Evolutionary conservation across 306 rosid species (phyloP), one percentile per base, ranked within the genome.

Genomic region (Lathyrus oleraceus): DNA sequence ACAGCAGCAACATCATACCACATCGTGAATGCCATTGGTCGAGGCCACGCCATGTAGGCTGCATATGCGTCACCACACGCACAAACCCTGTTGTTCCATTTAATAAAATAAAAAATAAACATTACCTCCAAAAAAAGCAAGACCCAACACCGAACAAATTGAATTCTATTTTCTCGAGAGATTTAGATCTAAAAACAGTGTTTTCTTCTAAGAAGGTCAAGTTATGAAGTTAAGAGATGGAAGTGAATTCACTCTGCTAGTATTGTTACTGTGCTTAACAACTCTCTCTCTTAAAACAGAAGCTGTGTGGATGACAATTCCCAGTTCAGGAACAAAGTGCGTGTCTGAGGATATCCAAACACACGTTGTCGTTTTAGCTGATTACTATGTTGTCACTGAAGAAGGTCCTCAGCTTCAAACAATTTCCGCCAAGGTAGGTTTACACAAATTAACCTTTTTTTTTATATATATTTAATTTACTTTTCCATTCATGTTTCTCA

Each of bases 311-410:
- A 28, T 83, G 0, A 73, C 47, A 28, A 21, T 83, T 36, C 87
- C 85, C 7, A 77, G 19, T 68, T 73, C 87, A 20, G 85, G 87
- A 8, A 76, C 87, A 1, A 83, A 83, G 71, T 83, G 87, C 44
- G 61, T 83, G 7, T 83, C 87, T 1, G 87, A 83, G 82, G 82
- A 80, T 25, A 83, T 83, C 61, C 87, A 83, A 14, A 8, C 66
- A 11, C 27, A 74, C 66, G 73, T 80, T 0, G 85, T 83, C 14
- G 87, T 83, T 65, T 77, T 83, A 75, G 87, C 81, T 16, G 85
- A 83, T 76, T 83, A 83, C 73, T 78, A 80, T 61, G 82, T 73
- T 38, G 36, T 79, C 1, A 4, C 35, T 23, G 76, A 44, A 4
- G 69, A 70, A 0, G 19, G 1, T 51, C 51, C 17, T 36, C 70